These are phyloP conservation scores for Capillidium rhysosporum DNA, from an alignment of 371 early-diverging fungal species.

Conservation along the genomic window DNA sequence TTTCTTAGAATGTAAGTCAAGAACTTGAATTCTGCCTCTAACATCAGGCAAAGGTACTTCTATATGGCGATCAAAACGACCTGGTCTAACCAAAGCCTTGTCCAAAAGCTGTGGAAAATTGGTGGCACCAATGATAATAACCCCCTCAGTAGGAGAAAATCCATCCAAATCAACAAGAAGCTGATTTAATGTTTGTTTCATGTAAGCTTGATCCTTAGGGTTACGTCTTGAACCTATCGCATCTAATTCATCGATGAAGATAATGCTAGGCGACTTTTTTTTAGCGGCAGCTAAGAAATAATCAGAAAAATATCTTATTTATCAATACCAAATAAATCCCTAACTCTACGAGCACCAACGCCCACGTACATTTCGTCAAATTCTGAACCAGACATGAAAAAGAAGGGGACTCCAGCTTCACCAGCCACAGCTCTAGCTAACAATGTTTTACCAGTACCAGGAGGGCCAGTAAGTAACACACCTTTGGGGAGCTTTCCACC, in stretches of 20 bases:
- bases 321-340: conserved; percentile 48
- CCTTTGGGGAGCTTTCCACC: conserved; percentile 95
- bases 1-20: conserved; percentile 73
- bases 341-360: conserved; percentile 79
- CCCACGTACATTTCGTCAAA: conserved; percentile 99
- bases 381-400: conserved; percentile 92
- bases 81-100: conserved; percentile 92
- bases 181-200: conserved; percentile 93
- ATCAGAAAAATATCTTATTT: too few relatives aligned
- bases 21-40: conserved; percentile 80
- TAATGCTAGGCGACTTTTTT: conserved; percentile 88
- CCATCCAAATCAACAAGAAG: conserved; percentile 93
- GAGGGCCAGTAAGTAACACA: conserved; percentile 95
- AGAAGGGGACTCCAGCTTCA: conserved; percentile 91
- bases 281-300: conserved; percentile 63
- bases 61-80: conserved; percentile 94
- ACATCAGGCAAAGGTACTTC: conserved; percentile 93
- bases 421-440: conserved; percentile 77
- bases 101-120: conserved; percentile 97
- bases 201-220: conserved; percentile 80
- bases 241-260: conserved; percentile 99
- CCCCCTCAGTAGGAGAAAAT: conserved; percentile 78
- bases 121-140: conserved; percentile 97
- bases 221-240: conserved; percentile 95
- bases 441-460: conserved; percentile 97